These are phyloP conservation scores for Candida boidinii DNA, from an alignment of 805 yeast genomes.

Conservation along the genomic window DNA sequence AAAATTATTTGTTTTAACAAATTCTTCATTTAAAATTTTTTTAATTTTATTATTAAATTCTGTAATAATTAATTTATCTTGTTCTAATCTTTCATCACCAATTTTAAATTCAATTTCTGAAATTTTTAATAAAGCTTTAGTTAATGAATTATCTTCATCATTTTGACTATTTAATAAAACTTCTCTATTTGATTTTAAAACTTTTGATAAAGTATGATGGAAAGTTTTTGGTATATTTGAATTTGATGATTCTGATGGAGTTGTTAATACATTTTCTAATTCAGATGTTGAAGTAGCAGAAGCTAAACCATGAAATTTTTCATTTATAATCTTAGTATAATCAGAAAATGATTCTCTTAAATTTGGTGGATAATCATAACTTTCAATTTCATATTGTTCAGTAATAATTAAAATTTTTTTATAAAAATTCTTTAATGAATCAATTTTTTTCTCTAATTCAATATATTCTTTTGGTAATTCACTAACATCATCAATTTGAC, in stretches of 20 bases:
- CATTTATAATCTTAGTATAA: slow-evolving; percentile 48
- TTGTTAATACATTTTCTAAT: slow-evolving; percentile 45
- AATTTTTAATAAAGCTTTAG: slow-evolving; percentile 44
- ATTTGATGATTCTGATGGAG: slow-evolving; percentile 24
- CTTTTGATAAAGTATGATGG: slow-evolving; percentile 58
- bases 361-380: slow-evolving; percentile 81
- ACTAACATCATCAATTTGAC: slow-evolving; percentile 57
- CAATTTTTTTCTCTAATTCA: slow-evolving; percentile 58
- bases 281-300: slow-evolving; percentile 61
- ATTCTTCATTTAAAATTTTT: slow-evolving; percentile 43
- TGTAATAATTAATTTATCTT: slow-evolving; percentile 53
- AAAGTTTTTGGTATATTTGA: slow-evolving; percentile 56
- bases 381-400: slow-evolving; percentile 61
- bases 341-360: slow-evolving; percentile 57
- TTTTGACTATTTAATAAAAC: slow-evolving; percentile 24
- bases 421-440: slow-evolving; percentile 52
- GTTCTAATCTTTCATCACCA: slow-evolving; percentile 61
- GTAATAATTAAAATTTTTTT: slow-evolving; percentile 42
- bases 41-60: slow-evolving; percentile 53
- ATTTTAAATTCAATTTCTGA: slow-evolving; percentile 52
- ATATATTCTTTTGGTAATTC: slow-evolving; percentile 70
- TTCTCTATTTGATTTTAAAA: slow-evolving; percentile 43
- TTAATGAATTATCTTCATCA: slow-evolving; percentile 33
- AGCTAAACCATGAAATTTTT: slow-evolving; percentile 50
- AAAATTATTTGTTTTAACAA: slow-evolving; percentile 49